phyloP scores from a whole-genome alignment of 495 filamentous ascomycete genomes.

The Xylaria telfairii region DNA sequence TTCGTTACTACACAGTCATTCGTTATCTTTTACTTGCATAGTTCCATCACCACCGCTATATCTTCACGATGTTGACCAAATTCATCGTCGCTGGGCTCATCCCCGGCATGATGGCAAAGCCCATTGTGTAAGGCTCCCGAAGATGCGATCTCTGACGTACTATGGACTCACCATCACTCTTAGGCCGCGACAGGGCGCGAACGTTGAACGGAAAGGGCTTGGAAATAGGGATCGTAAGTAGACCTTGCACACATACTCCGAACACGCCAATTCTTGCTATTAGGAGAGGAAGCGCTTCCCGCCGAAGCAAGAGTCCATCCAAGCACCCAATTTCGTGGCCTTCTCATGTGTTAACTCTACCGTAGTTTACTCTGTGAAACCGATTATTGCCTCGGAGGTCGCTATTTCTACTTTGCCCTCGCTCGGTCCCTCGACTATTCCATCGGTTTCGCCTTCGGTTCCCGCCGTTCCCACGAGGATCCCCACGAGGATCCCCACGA shows the following conservation, averaged over 20 bases:
- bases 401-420: not conserved
- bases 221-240: not conserved
- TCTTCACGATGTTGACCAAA: constrained; percentile 23
- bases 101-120: constrained; percentile 22
- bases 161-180: not conserved
- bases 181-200: constrained; percentile 4
- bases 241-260: not conserved
- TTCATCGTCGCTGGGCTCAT: constrained; percentile 22
- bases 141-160: not conserved
- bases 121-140: constrained; percentile 18
- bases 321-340: not conserved
- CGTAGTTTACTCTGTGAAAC: not conserved
- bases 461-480: not conserved
- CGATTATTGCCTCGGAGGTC: not conserved
- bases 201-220: not conserved
- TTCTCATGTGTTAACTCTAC: not conserved
- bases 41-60: not conserved
- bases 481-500: not conserved
- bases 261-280: not conserved
- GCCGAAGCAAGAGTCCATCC: not conserved
- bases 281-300: not conserved
- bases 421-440: not conserved
- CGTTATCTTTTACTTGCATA: not conserved
- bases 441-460: not conserved
- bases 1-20: not conserved